Percentiles rank a stretch among this genome's conserved stretches.
These are phyloP conservation scores for Aspergillus indologenus DNA, from an alignment of 495 filamentous ascomycete species.

Conservation along the genomic window DNA sequence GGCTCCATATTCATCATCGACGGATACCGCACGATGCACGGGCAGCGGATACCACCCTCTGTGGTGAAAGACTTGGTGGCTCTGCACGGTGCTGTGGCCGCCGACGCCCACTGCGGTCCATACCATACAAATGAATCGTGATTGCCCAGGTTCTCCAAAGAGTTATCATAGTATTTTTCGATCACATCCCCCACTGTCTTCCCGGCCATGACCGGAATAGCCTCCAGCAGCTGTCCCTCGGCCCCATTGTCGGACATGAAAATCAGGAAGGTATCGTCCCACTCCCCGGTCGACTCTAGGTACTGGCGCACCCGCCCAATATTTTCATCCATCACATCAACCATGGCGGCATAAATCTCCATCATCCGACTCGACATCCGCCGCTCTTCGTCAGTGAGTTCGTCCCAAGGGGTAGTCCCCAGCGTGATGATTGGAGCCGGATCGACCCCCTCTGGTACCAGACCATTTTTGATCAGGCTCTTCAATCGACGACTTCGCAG, in stretches of 20 bases:
- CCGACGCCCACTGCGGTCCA: no score
- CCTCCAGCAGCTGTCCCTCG: no score
- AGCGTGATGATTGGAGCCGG: slow-evolving; percentile 22
- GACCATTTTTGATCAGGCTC: slow-evolving; percentile 32
- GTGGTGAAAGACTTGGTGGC: no score
- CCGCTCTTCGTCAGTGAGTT: slow-evolving; percentile 22
- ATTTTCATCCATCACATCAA: slow-evolving; percentile 51
- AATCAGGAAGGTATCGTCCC: slow-evolving; percentile 52
- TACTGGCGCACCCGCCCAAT: slow-evolving; percentile 48
- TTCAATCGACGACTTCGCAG: slow-evolving; percentile 32
- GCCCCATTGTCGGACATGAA: slow-evolving; percentile 59
- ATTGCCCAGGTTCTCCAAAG: no score
- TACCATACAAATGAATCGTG: no score
- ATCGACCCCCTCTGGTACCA: slow-evolving; percentile 33
- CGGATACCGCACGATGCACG: no score
- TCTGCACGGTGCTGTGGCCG: no score
- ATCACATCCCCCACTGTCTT: no score
- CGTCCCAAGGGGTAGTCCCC: slow-evolving; percentile 5
- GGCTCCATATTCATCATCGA: no score
- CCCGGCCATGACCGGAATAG: no score
- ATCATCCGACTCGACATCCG: slow-evolving; percentile 44
- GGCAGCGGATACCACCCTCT: no score
- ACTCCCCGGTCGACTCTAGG: slow-evolving; percentile 48
- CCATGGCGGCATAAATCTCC: slow-evolving; percentile 57
- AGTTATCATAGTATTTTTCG: no score